Evolutionary conservation across 106 monocot genomes (phyloP).

Genomic region (Dendrobium nobile): DNA sequence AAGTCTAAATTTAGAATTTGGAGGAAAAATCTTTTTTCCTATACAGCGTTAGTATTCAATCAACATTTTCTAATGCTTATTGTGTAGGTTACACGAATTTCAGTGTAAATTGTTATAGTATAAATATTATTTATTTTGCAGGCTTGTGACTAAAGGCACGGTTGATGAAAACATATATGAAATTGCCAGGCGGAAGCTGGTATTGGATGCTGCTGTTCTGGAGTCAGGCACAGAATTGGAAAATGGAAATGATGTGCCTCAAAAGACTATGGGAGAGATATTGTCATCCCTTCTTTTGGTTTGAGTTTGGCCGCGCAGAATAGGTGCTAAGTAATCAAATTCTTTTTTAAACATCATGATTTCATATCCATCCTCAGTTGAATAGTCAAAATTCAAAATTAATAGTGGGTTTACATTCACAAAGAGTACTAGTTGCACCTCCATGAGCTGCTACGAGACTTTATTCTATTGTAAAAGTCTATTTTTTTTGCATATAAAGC

Average conservation of each 20-base stretch:
- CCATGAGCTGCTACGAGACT: neutral
- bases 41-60: neutral
- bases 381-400: neutral
- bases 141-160: conserved; percentile 86
- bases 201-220: conserved; percentile 89
- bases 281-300: conserved; percentile 72
- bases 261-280: conserved; percentile 97
- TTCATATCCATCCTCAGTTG: neutral
- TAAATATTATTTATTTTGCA: conserved; percentile 18
- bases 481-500: neutral
- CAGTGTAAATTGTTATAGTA: neutral
- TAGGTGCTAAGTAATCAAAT: neutral
- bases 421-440: neutral
- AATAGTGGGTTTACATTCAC: neutral
- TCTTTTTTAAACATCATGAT: neutral
- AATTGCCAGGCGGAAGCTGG: conserved; percentile 85
- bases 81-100: neutral
- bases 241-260: conserved; percentile 55
- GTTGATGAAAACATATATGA: conserved; percentile 93
- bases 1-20: neutral
- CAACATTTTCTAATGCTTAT: neutral
- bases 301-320: conserved; percentile 16
- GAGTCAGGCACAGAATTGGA: conserved; percentile 46
- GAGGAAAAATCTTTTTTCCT: neutral
- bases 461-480: neutral